These are phyloP conservation scores for Magnusiomyces suaveolens DNA, from an alignment of 1,139 yeast genomes.

Conservation along the genomic window DNA sequence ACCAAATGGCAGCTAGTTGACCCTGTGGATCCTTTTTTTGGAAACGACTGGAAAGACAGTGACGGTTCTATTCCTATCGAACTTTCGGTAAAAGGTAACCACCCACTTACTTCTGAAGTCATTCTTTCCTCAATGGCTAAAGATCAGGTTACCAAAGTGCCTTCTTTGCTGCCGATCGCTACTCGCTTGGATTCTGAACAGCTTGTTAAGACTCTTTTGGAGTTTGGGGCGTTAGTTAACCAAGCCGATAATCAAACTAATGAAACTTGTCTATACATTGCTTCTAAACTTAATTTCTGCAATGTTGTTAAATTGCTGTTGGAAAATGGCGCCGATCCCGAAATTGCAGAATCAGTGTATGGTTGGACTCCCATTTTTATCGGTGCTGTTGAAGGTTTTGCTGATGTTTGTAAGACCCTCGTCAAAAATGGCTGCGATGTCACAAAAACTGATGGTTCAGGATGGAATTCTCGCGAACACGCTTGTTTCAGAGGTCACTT, in stretches of 20 bases:
- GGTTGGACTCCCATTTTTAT: slow-evolving; percentile 95
- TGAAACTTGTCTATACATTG: slow-evolving; percentile 77
- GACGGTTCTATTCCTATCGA: slow-evolving; percentile 79
- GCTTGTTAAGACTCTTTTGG: slow-evolving; percentile 47
- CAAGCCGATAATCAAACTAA: slow-evolving; percentile 50
- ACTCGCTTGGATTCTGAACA: slow-evolving; percentile 56
- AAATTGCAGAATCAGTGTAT: slow-evolving; percentile 64
- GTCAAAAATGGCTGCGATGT: slow-evolving; percentile 41
- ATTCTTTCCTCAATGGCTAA: slow-evolving; percentile 41
- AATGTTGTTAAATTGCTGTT: slow-evolving; percentile 49
- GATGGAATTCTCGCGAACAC: slow-evolving; percentile 97
- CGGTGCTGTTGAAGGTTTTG: slow-evolving; percentile 80
- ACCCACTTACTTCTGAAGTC: slow-evolving; percentile 63
- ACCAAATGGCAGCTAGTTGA: slow-evolving; percentile 43
- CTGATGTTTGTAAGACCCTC: slow-evolving; percentile 47
- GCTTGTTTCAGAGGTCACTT: slow-evolving; percentile 88
- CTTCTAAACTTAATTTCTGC: slow-evolving; percentile 53
- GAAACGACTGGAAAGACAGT: slow-evolving; percentile 69
- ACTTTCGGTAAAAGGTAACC: slow-evolving; percentile 71
- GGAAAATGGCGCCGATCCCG: slow-evolving; percentile 55
- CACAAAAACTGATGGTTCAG: slow-evolving; percentile 65
- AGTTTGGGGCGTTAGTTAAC: slow-evolving; percentile 55
- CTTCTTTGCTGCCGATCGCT: slow-evolving; percentile 46
- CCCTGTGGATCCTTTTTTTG: slow-evolving; percentile 9
- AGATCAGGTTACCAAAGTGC: not conserved